phyloP scores from a whole-genome alignment of 2,329 filamentous ascomycete species.

The Emergomyces orientalis region DNA sequence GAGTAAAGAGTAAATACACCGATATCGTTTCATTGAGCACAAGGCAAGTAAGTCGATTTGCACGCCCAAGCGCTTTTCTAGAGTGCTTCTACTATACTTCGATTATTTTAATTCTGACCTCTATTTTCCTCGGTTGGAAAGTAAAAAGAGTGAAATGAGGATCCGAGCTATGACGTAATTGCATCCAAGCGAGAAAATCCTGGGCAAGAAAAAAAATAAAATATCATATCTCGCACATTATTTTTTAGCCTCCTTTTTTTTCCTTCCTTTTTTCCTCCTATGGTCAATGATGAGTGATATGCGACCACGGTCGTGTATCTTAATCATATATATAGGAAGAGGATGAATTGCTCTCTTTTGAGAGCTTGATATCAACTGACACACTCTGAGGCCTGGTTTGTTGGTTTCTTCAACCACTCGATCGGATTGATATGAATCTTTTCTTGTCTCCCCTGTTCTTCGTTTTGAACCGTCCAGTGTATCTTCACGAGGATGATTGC shows the following conservation, averaged over 20 bases:
- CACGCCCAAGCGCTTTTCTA: no score
- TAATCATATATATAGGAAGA: constrained; percentile 14
- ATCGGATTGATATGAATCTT: background rate
- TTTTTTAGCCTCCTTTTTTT: constrained; percentile 13
- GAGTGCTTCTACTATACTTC: background rate
- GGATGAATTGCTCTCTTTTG: constrained; percentile 5
- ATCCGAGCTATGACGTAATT: background rate
- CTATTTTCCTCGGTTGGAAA: background rate
- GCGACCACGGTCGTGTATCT: constrained; percentile 2
- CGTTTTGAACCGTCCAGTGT: background rate
- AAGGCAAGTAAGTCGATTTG: no score
- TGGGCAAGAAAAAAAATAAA: background rate
- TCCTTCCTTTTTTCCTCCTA: constrained; percentile 23
- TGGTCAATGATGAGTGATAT: constrained; percentile 3
- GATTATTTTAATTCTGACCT: background rate
- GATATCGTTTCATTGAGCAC: no score
- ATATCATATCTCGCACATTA: background rate
- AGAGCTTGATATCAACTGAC: constrained; percentile 4
- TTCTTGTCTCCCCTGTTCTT: background rate
- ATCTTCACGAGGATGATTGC: background rate
- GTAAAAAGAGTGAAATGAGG: no score
- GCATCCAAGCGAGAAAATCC: constrained; percentile 2
- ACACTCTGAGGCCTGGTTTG: constrained; percentile 4
- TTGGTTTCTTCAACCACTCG: background rate
- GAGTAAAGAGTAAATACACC: no score